These are phyloP conservation scores for Rhodosorus marinus DNA, from an alignment of 23 red algal species.

Conservation along the genomic window DNA sequence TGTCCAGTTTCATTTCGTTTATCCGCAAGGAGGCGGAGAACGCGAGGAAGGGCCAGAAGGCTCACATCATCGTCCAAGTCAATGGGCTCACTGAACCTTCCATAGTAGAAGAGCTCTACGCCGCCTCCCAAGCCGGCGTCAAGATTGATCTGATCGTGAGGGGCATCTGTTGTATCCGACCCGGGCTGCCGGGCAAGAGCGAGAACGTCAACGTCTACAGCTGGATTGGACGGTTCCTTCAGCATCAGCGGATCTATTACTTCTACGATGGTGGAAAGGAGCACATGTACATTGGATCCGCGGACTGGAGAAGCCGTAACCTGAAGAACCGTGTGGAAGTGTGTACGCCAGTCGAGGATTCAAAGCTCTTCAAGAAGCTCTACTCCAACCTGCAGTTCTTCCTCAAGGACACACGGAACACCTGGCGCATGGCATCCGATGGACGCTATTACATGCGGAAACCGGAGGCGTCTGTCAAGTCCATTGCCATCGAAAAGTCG, in stretches of 20 bases:
- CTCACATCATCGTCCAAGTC: conserved; percentile 66
- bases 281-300: conserved; percentile 75
- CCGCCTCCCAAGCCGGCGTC: conserved; percentile 65
- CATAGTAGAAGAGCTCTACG: conserved; percentile 62
- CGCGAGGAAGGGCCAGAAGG: conserved; percentile 45
- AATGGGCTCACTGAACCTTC: conserved; percentile 73
- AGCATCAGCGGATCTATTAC: conserved; percentile 77
- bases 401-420: conserved; percentile 32
- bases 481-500: too few species aligned
- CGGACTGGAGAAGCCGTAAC: conserved; percentile 89
- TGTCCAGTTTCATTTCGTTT: conserved; percentile 37
- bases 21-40: conserved; percentile 59
- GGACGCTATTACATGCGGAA: conserved; percentile 46
- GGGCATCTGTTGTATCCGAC: conserved; percentile 56
- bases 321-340: conserved; percentile 55
- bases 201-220: conserved; percentile 82
- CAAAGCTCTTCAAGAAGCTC: conserved; percentile 34
- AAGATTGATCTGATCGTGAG: conserved; percentile 68
- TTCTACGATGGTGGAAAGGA: conserved; percentile 49
- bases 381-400: conserved; percentile 31
- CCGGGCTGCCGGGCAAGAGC: conserved; percentile 55
- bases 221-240: conserved; percentile 67
- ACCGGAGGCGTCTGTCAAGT: neutral
- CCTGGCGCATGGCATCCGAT: conserved; percentile 69
- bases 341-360: conserved; percentile 61